These are phyloP conservation scores for Pseudogymnoascus sp. DNA, from an alignment of 2,329 filamentous ascomycete genomes.

Conservation along the genomic window DNA sequence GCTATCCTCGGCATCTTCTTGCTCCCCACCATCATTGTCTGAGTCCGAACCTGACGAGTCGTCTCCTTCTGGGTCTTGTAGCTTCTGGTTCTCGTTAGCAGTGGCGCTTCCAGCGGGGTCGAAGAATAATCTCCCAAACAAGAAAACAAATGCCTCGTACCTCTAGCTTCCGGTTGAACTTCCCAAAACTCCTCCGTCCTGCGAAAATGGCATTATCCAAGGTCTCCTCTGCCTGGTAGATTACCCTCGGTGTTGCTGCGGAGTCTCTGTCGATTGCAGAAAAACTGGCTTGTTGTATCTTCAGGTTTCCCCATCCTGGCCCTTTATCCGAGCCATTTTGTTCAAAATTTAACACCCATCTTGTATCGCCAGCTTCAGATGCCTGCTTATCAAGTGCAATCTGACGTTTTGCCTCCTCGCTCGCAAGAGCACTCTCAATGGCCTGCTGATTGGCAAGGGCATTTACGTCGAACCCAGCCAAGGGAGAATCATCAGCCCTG, in stretches of 20 bases:
- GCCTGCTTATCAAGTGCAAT: slow-evolving; percentile 53
- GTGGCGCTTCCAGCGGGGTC: slow-evolving; percentile 21
- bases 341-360: slow-evolving; percentile 62
- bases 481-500: slow-evolving; percentile 25
- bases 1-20: slow-evolving; percentile 25
- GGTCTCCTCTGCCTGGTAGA: slow-evolving; percentile 21
- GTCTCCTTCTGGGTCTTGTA: slow-evolving; percentile 28
- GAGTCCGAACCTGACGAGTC: slow-evolving; percentile 31
- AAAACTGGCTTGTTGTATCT: slow-evolving; percentile 55
- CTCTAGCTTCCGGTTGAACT: slow-evolving; percentile 34
- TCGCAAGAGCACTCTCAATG: slow-evolving; percentile 54
- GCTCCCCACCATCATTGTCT: slow-evolving; percentile 22
- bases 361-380: slow-evolving; percentile 57
- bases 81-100: slow-evolving; percentile 27
- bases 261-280: slow-evolving; percentile 37
- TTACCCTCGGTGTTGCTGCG: slow-evolving; percentile 12
- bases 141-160: slow-evolving; percentile 14
- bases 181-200: slow-evolving; percentile 42
- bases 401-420: slow-evolving; percentile 58
- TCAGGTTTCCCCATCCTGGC: slow-evolving; percentile 31
- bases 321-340: slow-evolving; percentile 30
- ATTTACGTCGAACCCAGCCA: slow-evolving; percentile 31
- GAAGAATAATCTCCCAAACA: not conserved
- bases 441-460: slow-evolving; percentile 48
- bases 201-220: slow-evolving; percentile 27